Evolutionary conservation across 2,329 filamentous ascomycete species (phyloP).

Genomic region (Fusarium guadeloupense): DNA sequence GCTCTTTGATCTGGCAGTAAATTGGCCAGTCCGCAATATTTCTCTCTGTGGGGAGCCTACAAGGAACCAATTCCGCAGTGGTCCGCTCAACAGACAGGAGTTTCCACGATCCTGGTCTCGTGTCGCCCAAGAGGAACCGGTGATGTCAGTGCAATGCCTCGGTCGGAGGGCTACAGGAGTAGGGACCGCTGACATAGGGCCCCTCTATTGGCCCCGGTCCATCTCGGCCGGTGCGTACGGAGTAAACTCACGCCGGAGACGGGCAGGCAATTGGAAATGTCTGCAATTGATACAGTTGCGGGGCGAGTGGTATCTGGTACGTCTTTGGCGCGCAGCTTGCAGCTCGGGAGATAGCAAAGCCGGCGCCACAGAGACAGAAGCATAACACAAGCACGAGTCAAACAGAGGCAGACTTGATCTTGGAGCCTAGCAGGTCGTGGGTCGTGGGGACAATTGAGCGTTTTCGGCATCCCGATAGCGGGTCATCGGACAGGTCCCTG

Average conservation of each 20-base stretch:
- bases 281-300: constrained; percentile 15
- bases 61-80: constrained; percentile 22
- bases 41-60: neutral
- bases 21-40: neutral
- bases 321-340: constrained; percentile 35
- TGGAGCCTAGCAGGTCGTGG: constrained; percentile 18
- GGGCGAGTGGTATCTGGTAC: constrained; percentile 31
- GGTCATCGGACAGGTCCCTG: constrained; percentile 38
- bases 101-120: constrained; percentile 8
- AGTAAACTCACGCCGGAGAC: constrained; percentile 27
- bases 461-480: constrained; percentile 38
- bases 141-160: constrained; percentile 15
- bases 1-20: constrained; percentile 13
- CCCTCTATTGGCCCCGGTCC: constrained; percentile 22
- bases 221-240: constrained; percentile 39
- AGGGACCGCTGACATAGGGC: constrained; percentile 3
- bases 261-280: constrained; percentile 21
- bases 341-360: constrained; percentile 38
- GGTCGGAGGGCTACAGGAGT: neutral
- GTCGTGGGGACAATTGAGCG: constrained; percentile 29
- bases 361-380: constrained; percentile 39
- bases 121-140: neutral
- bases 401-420: constrained; percentile 11
- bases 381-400: constrained; percentile 37
- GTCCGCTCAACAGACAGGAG: neutral